Percentiles rank a stretch among this genome's conserved stretches.
Conservation (phyloP, 2,329 filamentous ascomycete genomes). For the Leptographium lundbergii region DNA sequence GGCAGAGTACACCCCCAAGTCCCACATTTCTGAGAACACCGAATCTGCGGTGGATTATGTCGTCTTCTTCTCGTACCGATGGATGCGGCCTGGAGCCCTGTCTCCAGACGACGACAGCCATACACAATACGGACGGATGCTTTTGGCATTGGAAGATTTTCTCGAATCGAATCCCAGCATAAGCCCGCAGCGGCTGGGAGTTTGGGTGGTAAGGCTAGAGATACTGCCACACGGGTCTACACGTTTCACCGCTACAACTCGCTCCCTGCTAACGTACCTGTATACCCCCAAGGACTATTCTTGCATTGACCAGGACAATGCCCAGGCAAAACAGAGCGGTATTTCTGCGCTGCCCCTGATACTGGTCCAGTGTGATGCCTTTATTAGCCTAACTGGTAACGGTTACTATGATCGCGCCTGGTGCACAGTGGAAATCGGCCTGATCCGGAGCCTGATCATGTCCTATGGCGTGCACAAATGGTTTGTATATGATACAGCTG, state of each 20-base stretch:
- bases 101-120: constrained; percentile 18
- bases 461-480: constrained; percentile 14
- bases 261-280: neutral
- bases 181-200: constrained; percentile 12
- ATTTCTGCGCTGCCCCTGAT: constrained; percentile 23
- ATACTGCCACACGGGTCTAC: neutral
- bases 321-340: constrained; percentile 13
- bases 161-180: constrained; percentile 15
- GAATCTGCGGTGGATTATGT: constrained; percentile 12
- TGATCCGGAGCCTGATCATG: constrained; percentile 19
- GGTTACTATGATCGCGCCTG: constrained; percentile 23
- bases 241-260: neutral
- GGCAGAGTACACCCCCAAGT: constrained; percentile 1
- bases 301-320: constrained; percentile 24
- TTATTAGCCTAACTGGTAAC: constrained; percentile 25
- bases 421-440: constrained; percentile 24
- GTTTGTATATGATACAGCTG: neutral
- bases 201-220: constrained; percentile 18
- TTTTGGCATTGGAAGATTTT: constrained; percentile 17
- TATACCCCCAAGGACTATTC: constrained; percentile 19
- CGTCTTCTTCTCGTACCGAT: constrained; percentile 24
- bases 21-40: neutral
- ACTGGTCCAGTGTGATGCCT: constrained; percentile 25
- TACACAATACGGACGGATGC: constrained; percentile 21
- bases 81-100: constrained; percentile 14